Evolutionary conservation across 73 alveolate genomes (phyloP), one percentile per base, ranked within the genome.

Genomic region (Effrenium voratum): DNA sequence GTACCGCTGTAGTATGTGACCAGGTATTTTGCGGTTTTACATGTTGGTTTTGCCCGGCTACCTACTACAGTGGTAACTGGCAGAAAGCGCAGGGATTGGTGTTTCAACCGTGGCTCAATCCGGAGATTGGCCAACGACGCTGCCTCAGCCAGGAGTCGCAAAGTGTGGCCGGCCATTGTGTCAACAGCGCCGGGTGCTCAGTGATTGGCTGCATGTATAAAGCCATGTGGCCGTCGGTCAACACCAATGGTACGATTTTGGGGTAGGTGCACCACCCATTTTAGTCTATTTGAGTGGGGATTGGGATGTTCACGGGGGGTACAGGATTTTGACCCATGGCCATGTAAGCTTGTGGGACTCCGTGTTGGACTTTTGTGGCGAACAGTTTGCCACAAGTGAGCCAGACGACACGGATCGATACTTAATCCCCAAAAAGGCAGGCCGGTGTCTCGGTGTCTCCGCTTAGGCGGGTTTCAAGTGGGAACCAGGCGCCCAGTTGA

Each of bases 101-200:
- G 34, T 28, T 12, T 59, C 34, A n/a, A n/a, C 22, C 30, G 73
- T 28, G 36, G 36, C 73, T n/a, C 34, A 28, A 19, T 5, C 30
- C 73, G 36, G 34, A 28, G 15, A n/a, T 19, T n/a, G 73, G 26
- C n/a, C 49, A 47, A 72, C 72, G 24, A 36, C 30, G 73, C 38
- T 81, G 73, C 72, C 28, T 22, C 16, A 59, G 95, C 32, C 34
- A 80, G 91, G 91, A 50, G 91, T 80, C 91, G n/a, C 24, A 41
- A 46, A 46, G 91, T 47, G 91, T 80, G 91, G n/a, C n/a, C 82
- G 84, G 95, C 72, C 95, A 88, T n/a, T 88, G 36, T 88, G 95
- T 88, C 95, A 60, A 66, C 95, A 60, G 70, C 85, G 38, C 38
- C 13, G 43, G 50, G 28, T 16, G 28, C 95, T 45, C 73, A 45